phyloP scores from a whole-genome alignment of 495 filamentous ascomycete species.

The Neurospora intermedia region DNA sequence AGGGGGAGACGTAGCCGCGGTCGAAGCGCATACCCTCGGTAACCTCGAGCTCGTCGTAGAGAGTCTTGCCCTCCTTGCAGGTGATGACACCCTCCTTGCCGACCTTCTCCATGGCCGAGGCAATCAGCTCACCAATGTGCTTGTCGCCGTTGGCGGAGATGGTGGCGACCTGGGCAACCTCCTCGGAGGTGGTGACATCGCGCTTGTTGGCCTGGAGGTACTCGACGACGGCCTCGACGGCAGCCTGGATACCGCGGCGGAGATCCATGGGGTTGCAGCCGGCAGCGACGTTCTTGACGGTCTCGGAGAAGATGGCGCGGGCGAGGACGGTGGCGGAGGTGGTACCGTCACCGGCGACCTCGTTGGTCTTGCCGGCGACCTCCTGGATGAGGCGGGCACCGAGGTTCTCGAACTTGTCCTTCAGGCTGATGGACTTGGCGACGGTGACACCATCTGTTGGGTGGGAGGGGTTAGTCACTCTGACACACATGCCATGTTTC shows the following conservation, averaged over 20 bases:
- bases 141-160: slow-evolving; percentile 95
- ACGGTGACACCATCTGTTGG: slow-evolving; percentile 82
- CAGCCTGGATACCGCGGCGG: slow-evolving; percentile 89
- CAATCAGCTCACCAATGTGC: slow-evolving; percentile 91
- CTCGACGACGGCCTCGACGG: slow-evolving; percentile 86
- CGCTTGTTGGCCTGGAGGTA: slow-evolving; percentile 90
- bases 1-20: slow-evolving; percentile 93
- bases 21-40: slow-evolving; percentile 99
- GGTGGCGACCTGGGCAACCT: slow-evolving; percentile 96
- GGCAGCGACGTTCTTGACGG: slow-evolving; percentile 98
- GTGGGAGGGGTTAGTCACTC: slow-evolving; percentile 3
- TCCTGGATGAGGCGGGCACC: slow-evolving; percentile 94
- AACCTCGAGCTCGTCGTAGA: slow-evolving; percentile 94
- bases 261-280: slow-evolving; percentile 99
- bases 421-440: slow-evolving; percentile 78
- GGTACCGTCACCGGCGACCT: slow-evolving; percentile 95
- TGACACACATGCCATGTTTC: too few species aligned
- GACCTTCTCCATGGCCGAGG: slow-evolving; percentile 98
- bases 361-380: slow-evolving; percentile 98
- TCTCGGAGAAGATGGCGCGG: slow-evolving; percentile 98
- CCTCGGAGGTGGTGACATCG: slow-evolving; percentile 92
- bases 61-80: slow-evolving; percentile 98
- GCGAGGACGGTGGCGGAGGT: slow-evolving; percentile 96
- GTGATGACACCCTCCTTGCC: slow-evolving; percentile 99
- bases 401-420: slow-evolving; percentile 99